Percentiles rank a stretch among this genome's conserved stretches.
These are phyloP conservation scores for Lentinula lateritia DNA, from an alignment of 768 basidiomycete species.

Conservation along the genomic window DNA sequence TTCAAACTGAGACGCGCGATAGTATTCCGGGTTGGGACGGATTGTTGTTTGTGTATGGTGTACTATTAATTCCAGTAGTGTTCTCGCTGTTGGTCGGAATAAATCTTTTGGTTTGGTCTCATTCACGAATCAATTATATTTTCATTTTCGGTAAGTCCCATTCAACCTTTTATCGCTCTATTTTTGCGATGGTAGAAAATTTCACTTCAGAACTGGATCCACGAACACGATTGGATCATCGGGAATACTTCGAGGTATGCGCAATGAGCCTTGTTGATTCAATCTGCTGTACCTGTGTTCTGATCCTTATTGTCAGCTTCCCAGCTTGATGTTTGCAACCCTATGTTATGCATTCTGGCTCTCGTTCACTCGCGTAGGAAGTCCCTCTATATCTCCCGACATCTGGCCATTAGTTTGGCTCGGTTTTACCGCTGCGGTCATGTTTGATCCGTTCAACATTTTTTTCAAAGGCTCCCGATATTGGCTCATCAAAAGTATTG, in stretches of 20 bases:
- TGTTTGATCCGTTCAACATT: conserved; percentile 76
- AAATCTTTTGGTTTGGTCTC: conserved; percentile 79
- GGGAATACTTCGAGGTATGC: conserved; percentile 60
- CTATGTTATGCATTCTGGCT: conserved; percentile 83
- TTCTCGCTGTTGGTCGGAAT: conserved; percentile 74
- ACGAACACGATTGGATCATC: conserved; percentile 67
- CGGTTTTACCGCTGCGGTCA: conserved; percentile 44
- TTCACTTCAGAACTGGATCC: conserved; percentile 55
- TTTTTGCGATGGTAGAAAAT: neutral
- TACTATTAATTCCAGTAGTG: conserved; percentile 66
- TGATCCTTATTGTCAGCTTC: conserved; percentile 43
- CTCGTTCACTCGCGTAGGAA: conserved; percentile 64
- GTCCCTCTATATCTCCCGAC: conserved; percentile 50
- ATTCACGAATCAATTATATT: conserved; percentile 82
- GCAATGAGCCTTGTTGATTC: conserved; percentile 12
- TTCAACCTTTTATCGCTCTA: conserved; percentile 9
- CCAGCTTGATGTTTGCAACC: conserved; percentile 69
- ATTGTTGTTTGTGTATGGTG: conserved; percentile 74
- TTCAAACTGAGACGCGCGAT: conserved; percentile 43
- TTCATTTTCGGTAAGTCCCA: conserved; percentile 76
- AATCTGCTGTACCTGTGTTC: neutral
- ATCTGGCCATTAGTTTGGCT: conserved; percentile 85
- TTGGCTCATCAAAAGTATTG: conserved; percentile 71
- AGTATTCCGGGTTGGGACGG: conserved; percentile 65
- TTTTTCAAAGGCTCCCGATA: conserved; percentile 60